Evolutionary conservation across 768 basidiomycete genomes (phyloP).

Genomic region (Termitomyces heimii): DNA sequence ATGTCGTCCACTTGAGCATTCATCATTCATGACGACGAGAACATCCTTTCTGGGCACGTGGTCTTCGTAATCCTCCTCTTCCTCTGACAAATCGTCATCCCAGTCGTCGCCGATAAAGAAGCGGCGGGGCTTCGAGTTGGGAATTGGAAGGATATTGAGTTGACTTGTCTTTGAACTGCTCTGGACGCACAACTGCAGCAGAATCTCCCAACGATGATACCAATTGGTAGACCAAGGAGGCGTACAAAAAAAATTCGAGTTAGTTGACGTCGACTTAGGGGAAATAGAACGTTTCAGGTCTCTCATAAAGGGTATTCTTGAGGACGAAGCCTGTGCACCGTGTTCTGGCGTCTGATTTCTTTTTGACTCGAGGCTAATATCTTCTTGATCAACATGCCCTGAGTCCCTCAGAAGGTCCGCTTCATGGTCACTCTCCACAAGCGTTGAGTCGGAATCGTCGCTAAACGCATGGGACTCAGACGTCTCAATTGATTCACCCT

Average conservation of each 20-base stretch:
- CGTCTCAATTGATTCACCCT: constrained; percentile 26
- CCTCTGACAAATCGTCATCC: background rate
- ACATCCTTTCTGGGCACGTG: constrained; percentile 7
- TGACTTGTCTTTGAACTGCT: constrained; percentile 9
- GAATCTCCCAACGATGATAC: constrained; percentile 50
- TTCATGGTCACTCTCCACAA: constrained; percentile 42
- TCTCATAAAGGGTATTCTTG: background rate
- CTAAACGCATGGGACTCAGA: constrained; percentile 30
- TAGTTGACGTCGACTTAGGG: constrained; percentile 5
- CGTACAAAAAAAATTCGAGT: constrained; percentile 3
- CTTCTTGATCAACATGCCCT: background rate
- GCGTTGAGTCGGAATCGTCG: constrained; percentile 52
- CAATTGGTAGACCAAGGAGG: constrained; percentile 37
- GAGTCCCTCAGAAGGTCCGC: background rate
- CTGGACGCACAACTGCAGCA: constrained; percentile 34
- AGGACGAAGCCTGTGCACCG: background rate
- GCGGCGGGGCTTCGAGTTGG: constrained; percentile 9
- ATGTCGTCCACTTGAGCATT: background rate
- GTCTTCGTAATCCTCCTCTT: constrained; percentile 15
- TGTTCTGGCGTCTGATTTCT: background rate
- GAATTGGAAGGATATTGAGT: background rate
- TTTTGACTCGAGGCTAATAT: background rate
- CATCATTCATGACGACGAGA: constrained; percentile 13
- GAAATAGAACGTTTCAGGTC: background rate
- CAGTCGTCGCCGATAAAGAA: constrained; percentile 17